Evolutionary conservation across 2,329 filamentous ascomycete genomes (phyloP), one percentile per base, ranked within the genome.

Genomic region (Aspergillus terreus): DNA sequence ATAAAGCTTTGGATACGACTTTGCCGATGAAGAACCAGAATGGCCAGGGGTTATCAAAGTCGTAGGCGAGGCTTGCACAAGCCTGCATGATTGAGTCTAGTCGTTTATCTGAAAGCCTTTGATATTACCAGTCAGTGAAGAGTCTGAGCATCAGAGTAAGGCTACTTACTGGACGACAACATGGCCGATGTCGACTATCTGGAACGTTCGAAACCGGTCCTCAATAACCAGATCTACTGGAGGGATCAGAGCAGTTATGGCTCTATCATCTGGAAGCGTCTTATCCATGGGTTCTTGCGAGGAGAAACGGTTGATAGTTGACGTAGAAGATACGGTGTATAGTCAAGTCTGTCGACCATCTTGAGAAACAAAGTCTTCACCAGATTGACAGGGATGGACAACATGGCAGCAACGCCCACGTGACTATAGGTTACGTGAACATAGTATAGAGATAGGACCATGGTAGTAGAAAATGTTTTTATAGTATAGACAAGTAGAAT

Each of bases 21-120:
- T 55, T 53, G 19, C 53, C 50, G 19, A 55, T 40, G 17, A 51
- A 55, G 30, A 51, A 55, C 53, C 50, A 53, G 41, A 48, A 50
- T 12, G 53, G 47, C 53, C 53, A 55, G 15, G 50, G 53, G 14
- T 46, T 52, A 15, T 55, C 21, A 23, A 44, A 51, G 32, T 53
- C 47, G 33, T 51, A 55, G n/a, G 38, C 6, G 30, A 55, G 11
- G 6, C 19, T 44, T 12, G 41, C 47, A 21, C 27, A n/a, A n/a
- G 19, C 33, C 27, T 47, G 53, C 53, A 52, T 52, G 27, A 55
- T 42, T n/a, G 46, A 44, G 19, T 55, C 53, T 10, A 52, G n/a
- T 44, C 42, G 49, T 38, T 47, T 51, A 25, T 49, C 45, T 19
- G 52, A 49, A 4, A 54, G 49, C n/a, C 45, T 54, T 44, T 4